Percentiles rank a stretch among this genome's conserved stretches.
These are phyloP conservation scores for Podaxis sp. DNA, from an alignment of 768 basidiomycete genomes.

Conservation along the genomic window DNA sequence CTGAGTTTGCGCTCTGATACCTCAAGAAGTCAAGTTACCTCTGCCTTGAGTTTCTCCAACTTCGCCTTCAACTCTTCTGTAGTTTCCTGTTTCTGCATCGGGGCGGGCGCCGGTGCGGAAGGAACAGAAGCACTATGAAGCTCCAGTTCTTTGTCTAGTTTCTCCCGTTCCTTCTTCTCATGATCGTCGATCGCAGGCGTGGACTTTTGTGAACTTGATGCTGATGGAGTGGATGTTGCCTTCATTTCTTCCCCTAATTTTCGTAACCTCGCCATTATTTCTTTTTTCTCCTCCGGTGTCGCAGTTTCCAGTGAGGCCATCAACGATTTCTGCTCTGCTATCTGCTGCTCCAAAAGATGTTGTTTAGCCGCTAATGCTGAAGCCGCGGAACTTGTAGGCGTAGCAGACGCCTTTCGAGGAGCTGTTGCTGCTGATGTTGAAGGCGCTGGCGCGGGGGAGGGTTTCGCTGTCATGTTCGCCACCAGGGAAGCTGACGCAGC, in stretches of 20 bases:
- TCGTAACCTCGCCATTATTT: constrained; percentile 72
- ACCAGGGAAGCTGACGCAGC: constrained; percentile 80
- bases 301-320: constrained; percentile 70
- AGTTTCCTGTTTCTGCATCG: constrained; percentile 42
- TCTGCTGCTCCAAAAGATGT: constrained; percentile 75
- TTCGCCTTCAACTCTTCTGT: constrained; percentile 75
- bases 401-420: constrained; percentile 17
- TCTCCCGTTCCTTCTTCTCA: constrained; percentile 59
- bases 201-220: constrained; percentile 26
- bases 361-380: constrained; percentile 71
- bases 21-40: constrained; percentile 43
- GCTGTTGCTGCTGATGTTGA: constrained; percentile 18
- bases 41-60: constrained; percentile 74
- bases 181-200: constrained; percentile 34
- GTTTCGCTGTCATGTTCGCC: constrained; percentile 54
- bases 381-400: constrained; percentile 24
- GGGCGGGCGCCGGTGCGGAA: background rate
- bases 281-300: constrained; percentile 72
- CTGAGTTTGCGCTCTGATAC: background rate
- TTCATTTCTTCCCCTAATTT: constrained; percentile 83
- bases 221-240: constrained; percentile 26
- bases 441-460: constrained; percentile 24
- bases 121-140: constrained; percentile 42
- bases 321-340: constrained; percentile 85
- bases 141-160: constrained; percentile 84